phyloP scores from a whole-genome alignment of 1,139 yeast species.

The Kodamaea sp. region DNA sequence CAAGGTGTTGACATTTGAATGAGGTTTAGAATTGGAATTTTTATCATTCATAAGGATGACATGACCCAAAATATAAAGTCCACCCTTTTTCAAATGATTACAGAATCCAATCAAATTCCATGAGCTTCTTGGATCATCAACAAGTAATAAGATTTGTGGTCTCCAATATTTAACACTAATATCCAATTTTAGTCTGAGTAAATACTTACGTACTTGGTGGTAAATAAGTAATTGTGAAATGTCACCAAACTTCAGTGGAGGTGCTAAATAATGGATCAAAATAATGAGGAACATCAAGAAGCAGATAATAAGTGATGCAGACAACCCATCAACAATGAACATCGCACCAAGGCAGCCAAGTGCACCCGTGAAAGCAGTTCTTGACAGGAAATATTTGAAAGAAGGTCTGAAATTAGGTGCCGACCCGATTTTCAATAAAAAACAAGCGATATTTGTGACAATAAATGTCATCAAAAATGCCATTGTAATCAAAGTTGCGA shows the following conservation, averaged over 20 bases:
- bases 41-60: constrained; percentile 62
- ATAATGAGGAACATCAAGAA: constrained; percentile 64
- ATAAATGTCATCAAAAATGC: constrained; percentile 94
- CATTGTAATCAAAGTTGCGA: constrained; percentile 95
- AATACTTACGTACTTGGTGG: constrained; percentile 91
- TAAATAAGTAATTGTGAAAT: constrained; percentile 91
- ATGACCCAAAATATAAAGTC: constrained; percentile 87
- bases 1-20: constrained; percentile 6
- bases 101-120: constrained; percentile 95
- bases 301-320: constrained; percentile 73
- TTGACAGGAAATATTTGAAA: constrained; percentile 76
- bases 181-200: constrained; percentile 76
- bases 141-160: constrained; percentile 83
- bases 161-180: constrained; percentile 95
- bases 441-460: constrained; percentile 90
- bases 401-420: constrained; percentile 98
- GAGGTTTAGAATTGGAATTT: constrained; percentile 8
- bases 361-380: constrained; percentile 79
- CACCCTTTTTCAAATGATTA: constrained; percentile 92
- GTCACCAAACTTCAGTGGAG: constrained; percentile 97
- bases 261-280: constrained; percentile 82
- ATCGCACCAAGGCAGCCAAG: constrained; percentile 70
- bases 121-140: constrained; percentile 85
- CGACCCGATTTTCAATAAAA: constrained; percentile 76
- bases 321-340: constrained; percentile 90